phyloP scores from a whole-genome alignment of 2,329 filamentous ascomycete genomes.

The Phoma sp. region DNA sequence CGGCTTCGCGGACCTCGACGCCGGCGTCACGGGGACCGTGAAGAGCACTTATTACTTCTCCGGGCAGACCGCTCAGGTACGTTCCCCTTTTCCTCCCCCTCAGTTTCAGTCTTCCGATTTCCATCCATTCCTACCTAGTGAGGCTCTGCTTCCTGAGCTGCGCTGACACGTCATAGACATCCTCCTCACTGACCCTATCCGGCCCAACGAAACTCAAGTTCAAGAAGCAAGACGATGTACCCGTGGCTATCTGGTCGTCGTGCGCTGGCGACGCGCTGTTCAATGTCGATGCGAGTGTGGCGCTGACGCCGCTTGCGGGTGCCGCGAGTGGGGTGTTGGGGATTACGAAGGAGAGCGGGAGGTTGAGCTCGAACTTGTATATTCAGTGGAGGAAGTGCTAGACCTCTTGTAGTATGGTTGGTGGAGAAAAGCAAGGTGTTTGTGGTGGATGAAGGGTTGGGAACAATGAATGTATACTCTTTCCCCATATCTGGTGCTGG shows the following conservation, averaged over 20 bases:
- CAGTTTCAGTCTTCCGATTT: no score
- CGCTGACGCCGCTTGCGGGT: conserved; percentile 35
- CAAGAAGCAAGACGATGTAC: conserved; percentile 53
- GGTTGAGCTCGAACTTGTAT: conserved; percentile 37
- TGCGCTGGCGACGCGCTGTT: conserved; percentile 38
- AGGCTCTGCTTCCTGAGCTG: no score
- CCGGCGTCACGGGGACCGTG: conserved; percentile 45
- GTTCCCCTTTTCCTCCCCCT: neutral
- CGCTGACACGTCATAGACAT: neutral
- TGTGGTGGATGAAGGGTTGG: no score
- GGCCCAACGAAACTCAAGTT: conserved; percentile 56
- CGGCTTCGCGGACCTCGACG: conserved; percentile 46
- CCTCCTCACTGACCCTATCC: conserved; percentile 10
- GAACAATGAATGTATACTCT: no score
- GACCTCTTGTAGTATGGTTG: no score
- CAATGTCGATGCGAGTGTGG: conserved; percentile 43
- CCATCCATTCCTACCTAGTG: no score
- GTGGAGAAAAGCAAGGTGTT: no score
- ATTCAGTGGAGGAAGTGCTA: conserved; percentile 47
- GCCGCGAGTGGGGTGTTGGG: conserved; percentile 35
- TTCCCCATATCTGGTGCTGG: no score
- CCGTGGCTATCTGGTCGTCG: conserved; percentile 38
- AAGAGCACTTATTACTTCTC: conserved; percentile 49
- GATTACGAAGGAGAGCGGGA: conserved; percentile 34
- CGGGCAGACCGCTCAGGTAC: conserved; percentile 36